Conservation (phyloP, 345 rosid genomes). For the Physaria fendleri region DNA sequence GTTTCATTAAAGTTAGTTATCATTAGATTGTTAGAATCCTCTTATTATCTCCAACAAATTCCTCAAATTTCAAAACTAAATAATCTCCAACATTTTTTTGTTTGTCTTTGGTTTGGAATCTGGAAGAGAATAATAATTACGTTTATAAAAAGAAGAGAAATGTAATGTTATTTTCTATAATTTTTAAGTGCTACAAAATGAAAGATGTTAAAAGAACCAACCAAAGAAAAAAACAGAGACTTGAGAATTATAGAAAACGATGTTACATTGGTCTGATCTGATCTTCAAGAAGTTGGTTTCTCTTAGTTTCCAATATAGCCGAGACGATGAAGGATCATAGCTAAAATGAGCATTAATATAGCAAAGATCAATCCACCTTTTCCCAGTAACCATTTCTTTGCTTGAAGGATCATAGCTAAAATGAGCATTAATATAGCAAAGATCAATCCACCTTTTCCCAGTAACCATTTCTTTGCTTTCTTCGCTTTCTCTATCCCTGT, state of each 20-base stretch:
- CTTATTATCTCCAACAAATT: too few species aligned
- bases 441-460: constrained; percentile 76
- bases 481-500: constrained; percentile 64
- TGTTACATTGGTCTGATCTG: constrained; percentile 8
- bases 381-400: constrained; percentile 91
- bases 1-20: too few species aligned
- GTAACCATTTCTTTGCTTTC: constrained; percentile 90
- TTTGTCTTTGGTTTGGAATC: background rate
- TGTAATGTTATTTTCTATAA: background rate
- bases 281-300: constrained; percentile 8
- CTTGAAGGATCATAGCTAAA: constrained; percentile 75
- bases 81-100: background rate
- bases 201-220: background rate
- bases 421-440: constrained; percentile 75
- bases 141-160: background rate
- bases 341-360: constrained; percentile 69
- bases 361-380: constrained; percentile 78
- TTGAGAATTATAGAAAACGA: background rate
- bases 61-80: too few species aligned
- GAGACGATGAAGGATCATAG: constrained; percentile 69
- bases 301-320: constrained; percentile 66
- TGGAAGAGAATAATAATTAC: background rate
- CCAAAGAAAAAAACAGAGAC: background rate
- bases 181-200: background rate
- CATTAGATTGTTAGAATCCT: too few species aligned